These are phyloP conservation scores for Erodium moschatum DNA, from an alignment of 441 rosid genomes.

Conservation along the genomic window DNA sequence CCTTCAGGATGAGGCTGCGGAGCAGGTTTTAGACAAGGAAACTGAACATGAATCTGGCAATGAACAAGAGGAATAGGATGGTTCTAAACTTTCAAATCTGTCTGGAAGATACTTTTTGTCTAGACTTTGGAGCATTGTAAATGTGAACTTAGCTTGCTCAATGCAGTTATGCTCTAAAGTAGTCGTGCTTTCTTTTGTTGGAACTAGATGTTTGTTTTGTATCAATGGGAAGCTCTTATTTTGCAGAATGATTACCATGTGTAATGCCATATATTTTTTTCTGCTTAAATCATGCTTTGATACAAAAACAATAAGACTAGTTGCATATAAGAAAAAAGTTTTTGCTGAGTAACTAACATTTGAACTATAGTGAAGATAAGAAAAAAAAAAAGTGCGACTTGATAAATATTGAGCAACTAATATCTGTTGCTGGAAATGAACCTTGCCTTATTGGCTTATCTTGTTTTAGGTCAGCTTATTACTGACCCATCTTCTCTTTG, in stretches of 20 bases:
- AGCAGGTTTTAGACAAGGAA: constrained; percentile 26
- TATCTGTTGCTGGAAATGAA: not conserved
- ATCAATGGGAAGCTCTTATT: not conserved
- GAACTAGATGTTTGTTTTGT: not conserved
- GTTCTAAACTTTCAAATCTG: not conserved
- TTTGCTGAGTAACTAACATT: not conserved
- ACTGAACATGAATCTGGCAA: constrained; percentile 22
- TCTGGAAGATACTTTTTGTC: not conserved
- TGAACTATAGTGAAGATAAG: not conserved
- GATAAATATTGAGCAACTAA: not conserved
- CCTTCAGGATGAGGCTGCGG: constrained; percentile 32
- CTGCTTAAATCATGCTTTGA: not conserved
- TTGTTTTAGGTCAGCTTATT: constrained; percentile 45
- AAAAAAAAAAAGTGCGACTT: not conserved
- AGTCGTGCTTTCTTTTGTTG: not conserved
- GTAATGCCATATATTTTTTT: not conserved
- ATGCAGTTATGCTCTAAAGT: not conserved
- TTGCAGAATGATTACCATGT: not conserved
- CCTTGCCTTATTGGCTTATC: not conserved
- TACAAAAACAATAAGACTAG: not conserved
- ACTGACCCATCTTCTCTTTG: constrained; percentile 39
- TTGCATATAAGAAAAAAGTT: not conserved
- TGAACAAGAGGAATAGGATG: constrained; percentile 2
- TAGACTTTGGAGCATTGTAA: constrained; percentile 1
- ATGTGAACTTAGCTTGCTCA: not conserved